Conservation (phyloP, 371 early-diverging fungal genomes). For the Mortierella sp. region DNA sequence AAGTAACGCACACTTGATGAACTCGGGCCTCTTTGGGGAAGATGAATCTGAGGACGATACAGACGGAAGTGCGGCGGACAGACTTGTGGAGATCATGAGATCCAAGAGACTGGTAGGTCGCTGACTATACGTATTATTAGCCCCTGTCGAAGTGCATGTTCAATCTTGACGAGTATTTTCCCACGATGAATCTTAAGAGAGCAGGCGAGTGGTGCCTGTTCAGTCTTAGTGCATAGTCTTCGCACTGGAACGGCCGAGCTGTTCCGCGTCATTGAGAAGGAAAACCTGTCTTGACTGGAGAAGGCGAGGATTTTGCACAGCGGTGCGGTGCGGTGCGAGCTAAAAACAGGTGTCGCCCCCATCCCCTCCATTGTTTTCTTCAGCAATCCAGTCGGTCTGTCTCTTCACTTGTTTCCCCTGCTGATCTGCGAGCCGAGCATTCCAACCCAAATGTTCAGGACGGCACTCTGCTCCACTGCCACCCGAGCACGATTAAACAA, state of each 20-base stretch:
- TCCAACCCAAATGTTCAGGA: constrained; percentile 9
- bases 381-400: not conserved
- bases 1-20: not conserved
- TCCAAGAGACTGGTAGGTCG: constrained; percentile 33
- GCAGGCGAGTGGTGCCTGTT: constrained; percentile 43
- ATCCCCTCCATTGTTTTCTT: too few species aligned
- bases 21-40: constrained; percentile 3
- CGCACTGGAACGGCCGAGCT: too few species aligned
- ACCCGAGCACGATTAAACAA: constrained; percentile 14
- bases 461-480: constrained; percentile 9
- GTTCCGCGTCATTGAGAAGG: too few species aligned
- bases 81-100: constrained; percentile 34
- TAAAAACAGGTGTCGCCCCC: too few species aligned
- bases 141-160: not conserved
- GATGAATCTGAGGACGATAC: not conserved
- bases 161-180: not conserved
- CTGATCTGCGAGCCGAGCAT: constrained; percentile 2
- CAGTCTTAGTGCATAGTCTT: not conserved
- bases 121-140: not conserved
- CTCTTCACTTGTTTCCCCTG: not conserved
- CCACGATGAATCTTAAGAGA: constrained; percentile 17
- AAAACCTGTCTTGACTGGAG: too few species aligned
- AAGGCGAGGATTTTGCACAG: too few species aligned
- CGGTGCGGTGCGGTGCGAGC: too few species aligned
- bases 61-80: not conserved